Conservation (phyloP, 805 yeast genomes). For the Wickerhamiella bombiphila region DNA sequence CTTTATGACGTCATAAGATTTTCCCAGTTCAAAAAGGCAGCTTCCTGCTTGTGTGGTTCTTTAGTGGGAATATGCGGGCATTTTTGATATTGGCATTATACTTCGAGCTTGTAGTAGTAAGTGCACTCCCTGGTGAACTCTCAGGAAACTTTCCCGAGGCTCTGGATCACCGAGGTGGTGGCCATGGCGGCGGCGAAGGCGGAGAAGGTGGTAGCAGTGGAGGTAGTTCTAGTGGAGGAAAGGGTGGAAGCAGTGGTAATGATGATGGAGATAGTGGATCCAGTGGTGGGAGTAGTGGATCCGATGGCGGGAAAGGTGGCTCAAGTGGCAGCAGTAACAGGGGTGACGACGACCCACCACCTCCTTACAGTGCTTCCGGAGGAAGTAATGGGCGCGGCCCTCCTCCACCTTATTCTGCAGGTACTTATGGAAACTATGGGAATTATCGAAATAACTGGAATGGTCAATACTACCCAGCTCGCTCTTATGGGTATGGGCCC, state of each 20-base stretch:
- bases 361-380: not conserved
- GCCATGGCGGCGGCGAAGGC: not conserved
- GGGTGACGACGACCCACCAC: not conserved
- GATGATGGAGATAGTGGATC: not conserved
- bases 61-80: no score
- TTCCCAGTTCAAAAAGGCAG: no score
- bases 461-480: not conserved
- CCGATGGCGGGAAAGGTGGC: not conserved
- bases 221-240: not conserved
- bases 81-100: no score
- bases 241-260: not conserved
- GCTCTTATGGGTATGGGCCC: not conserved
- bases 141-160: no score
- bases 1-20: no score
- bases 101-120: no score
- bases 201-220: not conserved
- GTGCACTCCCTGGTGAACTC: no score
- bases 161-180: no score
- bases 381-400: not conserved
- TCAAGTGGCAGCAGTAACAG: not conserved
- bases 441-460: not conserved
- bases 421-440: not conserved
- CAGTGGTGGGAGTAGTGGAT: not conserved
- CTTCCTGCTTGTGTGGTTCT: no score
- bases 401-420: constrained; percentile 1